Evolutionary conservation across 768 basidiomycete genomes (phyloP).

Genomic region (Cystobasidium tubakii): DNA sequence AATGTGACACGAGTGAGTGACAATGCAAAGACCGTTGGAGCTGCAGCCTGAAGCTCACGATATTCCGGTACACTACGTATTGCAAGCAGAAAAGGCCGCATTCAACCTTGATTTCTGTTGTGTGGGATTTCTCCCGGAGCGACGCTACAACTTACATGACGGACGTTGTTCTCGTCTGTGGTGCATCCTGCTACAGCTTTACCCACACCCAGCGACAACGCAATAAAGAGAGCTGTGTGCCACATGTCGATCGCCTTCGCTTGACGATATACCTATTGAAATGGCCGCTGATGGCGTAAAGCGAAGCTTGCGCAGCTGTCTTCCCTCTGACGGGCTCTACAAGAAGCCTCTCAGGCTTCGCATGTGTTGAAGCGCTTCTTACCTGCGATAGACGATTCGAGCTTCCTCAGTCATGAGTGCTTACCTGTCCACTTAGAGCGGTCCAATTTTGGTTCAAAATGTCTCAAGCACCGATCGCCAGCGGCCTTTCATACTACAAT

Average conservation of each 20-base stretch:
- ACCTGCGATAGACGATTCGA: neutral
- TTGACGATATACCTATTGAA: neutral
- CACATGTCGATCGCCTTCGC: constrained; percentile 10
- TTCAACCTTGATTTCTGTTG: neutral
- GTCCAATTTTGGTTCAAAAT: neutral
- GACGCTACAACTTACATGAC: neutral
- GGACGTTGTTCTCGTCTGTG: neutral
- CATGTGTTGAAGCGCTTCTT: neutral
- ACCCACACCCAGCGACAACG: neutral
- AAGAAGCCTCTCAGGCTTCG: too few species aligned
- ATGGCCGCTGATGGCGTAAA: neutral
- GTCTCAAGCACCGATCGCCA: neutral
- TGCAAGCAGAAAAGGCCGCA: neutral
- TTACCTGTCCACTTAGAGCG: neutral
- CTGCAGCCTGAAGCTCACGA: neutral
- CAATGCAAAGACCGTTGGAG: neutral
- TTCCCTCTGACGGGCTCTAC: neutral
- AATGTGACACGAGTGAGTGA: neutral
- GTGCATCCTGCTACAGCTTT: neutral
- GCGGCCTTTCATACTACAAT: too few species aligned
- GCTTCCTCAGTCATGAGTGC: neutral
- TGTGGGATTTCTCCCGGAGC: too few species aligned
- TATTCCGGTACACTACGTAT: constrained; percentile 3
- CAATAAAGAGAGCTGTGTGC: neutral
- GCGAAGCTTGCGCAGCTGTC: neutral